Percentiles rank a stretch among this genome's conserved stretches.
Evolutionary conservation across 2,329 filamentous ascomycete genomes (phyloP).

Genomic region (Beauveria australis): DNA sequence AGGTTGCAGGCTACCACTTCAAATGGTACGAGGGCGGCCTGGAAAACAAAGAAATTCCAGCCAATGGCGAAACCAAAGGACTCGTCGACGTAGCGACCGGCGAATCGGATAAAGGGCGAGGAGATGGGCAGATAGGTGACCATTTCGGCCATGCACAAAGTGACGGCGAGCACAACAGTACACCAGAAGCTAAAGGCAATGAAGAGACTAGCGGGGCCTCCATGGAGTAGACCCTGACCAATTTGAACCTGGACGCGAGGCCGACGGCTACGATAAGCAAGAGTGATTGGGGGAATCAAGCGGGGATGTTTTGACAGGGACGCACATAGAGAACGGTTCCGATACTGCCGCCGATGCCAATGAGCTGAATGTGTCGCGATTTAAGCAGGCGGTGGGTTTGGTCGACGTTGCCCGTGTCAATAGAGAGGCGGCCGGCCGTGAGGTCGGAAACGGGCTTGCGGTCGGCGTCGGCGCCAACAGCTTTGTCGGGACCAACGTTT

Average conservation of each 20-base stretch:
- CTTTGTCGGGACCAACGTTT: background rate
- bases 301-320: constrained; percentile 8
- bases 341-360: constrained; percentile 57
- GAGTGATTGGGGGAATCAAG: background rate
- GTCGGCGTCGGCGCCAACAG: background rate
- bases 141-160: constrained; percentile 63
- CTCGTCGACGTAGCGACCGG: constrained; percentile 66
- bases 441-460: background rate
- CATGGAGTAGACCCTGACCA: constrained; percentile 47
- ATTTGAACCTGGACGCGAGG: constrained; percentile 38
- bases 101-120: constrained; percentile 71
- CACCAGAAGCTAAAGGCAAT: constrained; percentile 56
- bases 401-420: constrained; percentile 22
- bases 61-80: constrained; percentile 65
- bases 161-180: constrained; percentile 51
- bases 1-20: constrained; percentile 59
- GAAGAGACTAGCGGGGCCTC: constrained; percentile 51
- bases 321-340: constrained; percentile 51
- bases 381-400: constrained; percentile 46
- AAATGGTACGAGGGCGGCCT: constrained; percentile 59
- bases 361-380: constrained; percentile 49
- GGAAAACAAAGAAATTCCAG: constrained; percentile 68
- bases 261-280: constrained; percentile 14
- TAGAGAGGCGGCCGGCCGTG: constrained; percentile 13
- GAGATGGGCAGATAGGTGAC: constrained; percentile 69